Evolutionary conservation across 2,329 filamentous ascomycete species (phyloP), one percentile per base, ranked within the genome.

Genomic region (Pseudocercospora macadamiae): DNA sequence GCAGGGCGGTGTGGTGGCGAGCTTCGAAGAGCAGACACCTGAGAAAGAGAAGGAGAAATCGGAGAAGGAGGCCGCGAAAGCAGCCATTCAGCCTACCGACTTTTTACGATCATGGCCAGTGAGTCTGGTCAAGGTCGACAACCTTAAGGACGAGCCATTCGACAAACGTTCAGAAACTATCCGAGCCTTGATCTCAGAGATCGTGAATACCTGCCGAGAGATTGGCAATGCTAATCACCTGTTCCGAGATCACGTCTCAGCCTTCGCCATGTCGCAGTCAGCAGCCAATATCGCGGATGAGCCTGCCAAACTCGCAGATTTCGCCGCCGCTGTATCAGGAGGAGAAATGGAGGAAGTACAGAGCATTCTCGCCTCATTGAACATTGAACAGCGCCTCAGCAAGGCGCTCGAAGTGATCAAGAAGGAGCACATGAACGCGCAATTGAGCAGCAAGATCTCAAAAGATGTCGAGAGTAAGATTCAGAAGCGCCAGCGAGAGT

Each of bases 391-490:
- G 68, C 86, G 96, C 63, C 85, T 99, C 76, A 89, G 92, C 68
- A 97, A 97, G 76, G 90, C 93, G 0, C 80, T 99, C 2, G 86
- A 93, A 42, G 90, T 97, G 2, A 81, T 99, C 66, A 99, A 99
- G 80, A 97, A 97, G 76, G 95, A 99, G 78, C 85, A 97, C 54
- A 96, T 97, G 89, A 99, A 97, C 68, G 95, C 95, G 0, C 91
- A 97, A 73, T 81, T 99, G 26, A 93, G 97, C 74, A 93, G 90
- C 57, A 99, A 97, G 81, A 97, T 99, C 59, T 91, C 90, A 59
- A 97, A 97, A 77, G 95, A 99, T 71, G 96, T 99, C 16, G 95
- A 97, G 75, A 91, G 86, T 71, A 97, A 96, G 77, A 97, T 99
- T 54, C 93, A 93, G 69, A 97, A 99, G 78, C 88, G 93, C 26